Percentiles rank a stretch among this genome's conserved stretches.
These are phyloP conservation scores for Solanum tarapatanum DNA, from an alignment of 257 asterid species.

Conservation along the genomic window DNA sequence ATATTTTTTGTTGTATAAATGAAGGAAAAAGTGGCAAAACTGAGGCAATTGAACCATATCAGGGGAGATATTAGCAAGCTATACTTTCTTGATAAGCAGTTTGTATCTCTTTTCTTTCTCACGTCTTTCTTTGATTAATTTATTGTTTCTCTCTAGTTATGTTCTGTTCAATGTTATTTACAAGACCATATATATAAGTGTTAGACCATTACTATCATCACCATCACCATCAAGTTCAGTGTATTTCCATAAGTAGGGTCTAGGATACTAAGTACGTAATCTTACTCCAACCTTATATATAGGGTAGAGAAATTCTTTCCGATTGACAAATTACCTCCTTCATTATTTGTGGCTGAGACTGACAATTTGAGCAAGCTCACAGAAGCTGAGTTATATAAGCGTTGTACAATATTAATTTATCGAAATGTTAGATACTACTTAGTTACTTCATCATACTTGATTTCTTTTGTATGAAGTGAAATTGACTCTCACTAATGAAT, in stretches of 20 bases:
- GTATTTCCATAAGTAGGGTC: background rate
- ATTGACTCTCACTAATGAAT: background rate
- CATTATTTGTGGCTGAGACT: background rate
- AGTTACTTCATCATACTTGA: background rate
- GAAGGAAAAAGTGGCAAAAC: slow-evolving; percentile 45
- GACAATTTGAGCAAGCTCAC: background rate
- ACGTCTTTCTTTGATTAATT: background rate
- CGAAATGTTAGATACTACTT: background rate
- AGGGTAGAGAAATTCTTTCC: background rate
- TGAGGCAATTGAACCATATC: slow-evolving; percentile 26
- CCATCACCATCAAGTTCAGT: background rate
- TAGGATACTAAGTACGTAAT: background rate
- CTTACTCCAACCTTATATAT: background rate
- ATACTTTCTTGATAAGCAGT: slow-evolving; percentile 45
- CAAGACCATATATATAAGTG: background rate
- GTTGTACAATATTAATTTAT: background rate
- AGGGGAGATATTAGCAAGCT: slow-evolving; percentile 31
- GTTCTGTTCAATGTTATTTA: background rate
- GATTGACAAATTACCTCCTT: background rate
- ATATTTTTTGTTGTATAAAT: background rate
- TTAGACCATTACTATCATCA: background rate
- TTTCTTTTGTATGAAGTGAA: background rate
- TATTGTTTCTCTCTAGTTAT: background rate
- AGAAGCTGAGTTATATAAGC: background rate
- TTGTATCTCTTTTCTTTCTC: background rate